Evolutionary conservation across 2,329 filamentous ascomycete species (phyloP).

Genomic region (Cytospora schulzeri): DNA sequence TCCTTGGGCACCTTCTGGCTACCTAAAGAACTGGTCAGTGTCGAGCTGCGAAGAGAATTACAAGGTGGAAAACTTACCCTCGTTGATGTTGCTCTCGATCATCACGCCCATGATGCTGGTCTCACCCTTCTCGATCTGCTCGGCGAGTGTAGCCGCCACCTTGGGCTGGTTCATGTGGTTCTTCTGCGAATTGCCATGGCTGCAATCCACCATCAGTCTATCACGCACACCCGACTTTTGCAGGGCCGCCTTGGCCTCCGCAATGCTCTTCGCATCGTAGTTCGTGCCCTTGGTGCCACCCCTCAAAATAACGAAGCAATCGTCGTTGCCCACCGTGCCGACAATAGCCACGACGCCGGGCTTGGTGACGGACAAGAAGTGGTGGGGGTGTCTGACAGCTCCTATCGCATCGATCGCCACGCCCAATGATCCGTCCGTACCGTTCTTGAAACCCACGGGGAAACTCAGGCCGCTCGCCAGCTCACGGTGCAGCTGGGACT

Average conservation of each 20-base stretch:
- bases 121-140: slow-evolving; percentile 85
- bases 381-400: slow-evolving; percentile 86
- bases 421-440: slow-evolving; percentile 85
- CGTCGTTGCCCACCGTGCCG: slow-evolving; percentile 90
- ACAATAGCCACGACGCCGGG: slow-evolving; percentile 94
- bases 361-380: slow-evolving; percentile 97
- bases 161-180: slow-evolving; percentile 97
- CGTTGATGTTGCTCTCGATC: slow-evolving; percentile 97
- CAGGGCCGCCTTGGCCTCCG: slow-evolving; percentile 78
- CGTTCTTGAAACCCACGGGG: slow-evolving; percentile 99
- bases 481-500: slow-evolving; percentile 94
- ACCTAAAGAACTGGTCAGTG: slow-evolving; percentile 51
- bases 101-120: slow-evolving; percentile 92
- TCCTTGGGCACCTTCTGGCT: slow-evolving; percentile 89
- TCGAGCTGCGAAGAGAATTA: background rate
- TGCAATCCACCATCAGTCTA: slow-evolving; percentile 96
- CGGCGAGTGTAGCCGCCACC: slow-evolving; percentile 78
- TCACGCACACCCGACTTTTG: slow-evolving; percentile 72
- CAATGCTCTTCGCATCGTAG: slow-evolving; percentile 84
- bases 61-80: slow-evolving; percentile 63
- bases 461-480: slow-evolving; percentile 91
- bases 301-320: slow-evolving; percentile 94
- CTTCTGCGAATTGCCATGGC: slow-evolving; percentile 94
- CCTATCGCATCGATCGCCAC: slow-evolving; percentile 96
- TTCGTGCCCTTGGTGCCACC: slow-evolving; percentile 94